phyloP scores from a whole-genome alignment of 331 rosid species.

The Rhamnella rubrinervis region DNA sequence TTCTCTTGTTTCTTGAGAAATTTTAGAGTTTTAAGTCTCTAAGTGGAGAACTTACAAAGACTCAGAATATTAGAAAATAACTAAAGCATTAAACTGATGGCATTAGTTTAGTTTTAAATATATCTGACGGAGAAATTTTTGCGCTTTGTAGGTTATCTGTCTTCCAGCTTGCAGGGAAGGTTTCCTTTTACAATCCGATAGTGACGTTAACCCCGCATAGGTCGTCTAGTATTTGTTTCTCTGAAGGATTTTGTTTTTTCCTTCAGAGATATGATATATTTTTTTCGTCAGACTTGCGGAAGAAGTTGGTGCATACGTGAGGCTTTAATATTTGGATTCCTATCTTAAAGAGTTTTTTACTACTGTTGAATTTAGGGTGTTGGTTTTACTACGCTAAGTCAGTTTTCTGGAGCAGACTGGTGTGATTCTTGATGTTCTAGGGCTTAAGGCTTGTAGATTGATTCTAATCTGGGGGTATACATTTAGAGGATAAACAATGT shows the following conservation, averaged over 20 bases:
- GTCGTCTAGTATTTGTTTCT: no score
- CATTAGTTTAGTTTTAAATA: neutral
- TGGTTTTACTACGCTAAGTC: conserved; percentile 4
- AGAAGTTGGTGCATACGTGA: no score
- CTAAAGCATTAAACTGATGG: neutral
- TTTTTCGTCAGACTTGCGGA: no score
- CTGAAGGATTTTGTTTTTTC: no score
- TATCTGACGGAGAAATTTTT: conserved; percentile 1
- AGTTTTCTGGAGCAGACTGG: neutral
- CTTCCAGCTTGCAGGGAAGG: conserved; percentile 2
- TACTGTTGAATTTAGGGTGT: neutral
- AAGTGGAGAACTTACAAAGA: no score
- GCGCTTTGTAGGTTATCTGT: conserved; percentile 14
- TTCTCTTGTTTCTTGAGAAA: no score
- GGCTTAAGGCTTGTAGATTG: conserved; percentile 38
- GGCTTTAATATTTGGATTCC: no score
- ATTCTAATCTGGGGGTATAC: conserved; percentile 38
- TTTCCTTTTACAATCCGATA: conserved; percentile 11
- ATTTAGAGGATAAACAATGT: conserved; percentile 40
- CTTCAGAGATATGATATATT: no score
- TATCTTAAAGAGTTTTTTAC: neutral
- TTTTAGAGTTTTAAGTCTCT: no score
- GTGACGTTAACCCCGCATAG: neutral
- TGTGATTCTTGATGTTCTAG: conserved; percentile 12
- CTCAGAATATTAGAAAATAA: neutral